Evolutionary conservation across 176 grass and related monocot species (phyloP).

Genomic region (Themeda triandra): DNA sequence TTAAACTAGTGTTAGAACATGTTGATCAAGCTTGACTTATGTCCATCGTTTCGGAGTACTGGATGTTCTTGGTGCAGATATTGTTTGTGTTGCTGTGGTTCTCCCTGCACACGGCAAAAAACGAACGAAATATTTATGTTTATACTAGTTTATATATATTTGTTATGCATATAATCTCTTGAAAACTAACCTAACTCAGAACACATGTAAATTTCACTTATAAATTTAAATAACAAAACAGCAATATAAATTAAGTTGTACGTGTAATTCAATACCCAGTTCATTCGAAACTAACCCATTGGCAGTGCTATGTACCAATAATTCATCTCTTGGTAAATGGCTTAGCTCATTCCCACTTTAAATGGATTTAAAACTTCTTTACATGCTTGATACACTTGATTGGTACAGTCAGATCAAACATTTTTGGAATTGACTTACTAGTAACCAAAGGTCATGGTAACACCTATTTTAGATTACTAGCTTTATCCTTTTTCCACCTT

Average conservation of each 20-base stretch:
- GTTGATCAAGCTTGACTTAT: slow-evolving; percentile 28
- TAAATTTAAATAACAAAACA: neutral
- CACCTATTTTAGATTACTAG: neutral
- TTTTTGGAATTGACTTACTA: neutral
- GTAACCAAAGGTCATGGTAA: neutral
- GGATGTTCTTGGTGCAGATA: slow-evolving; percentile 40
- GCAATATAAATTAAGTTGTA: neutral
- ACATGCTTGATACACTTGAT: neutral
- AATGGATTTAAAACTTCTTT: neutral
- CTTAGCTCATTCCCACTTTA: neutral
- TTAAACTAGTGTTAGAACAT: slow-evolving; percentile 5
- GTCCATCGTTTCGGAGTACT: slow-evolving; percentile 40
- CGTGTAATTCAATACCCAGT: neutral
- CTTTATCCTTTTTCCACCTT: neutral
- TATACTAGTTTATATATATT: neutral
- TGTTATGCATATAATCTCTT: neutral
- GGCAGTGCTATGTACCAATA: neutral
- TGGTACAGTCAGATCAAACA: neutral
- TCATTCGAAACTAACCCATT: neutral
- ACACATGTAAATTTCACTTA: neutral
- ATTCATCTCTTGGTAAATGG: neutral
- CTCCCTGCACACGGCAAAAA: slow-evolving; percentile 42
- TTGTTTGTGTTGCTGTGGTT: slow-evolving; percentile 24
- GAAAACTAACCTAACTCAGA: neutral
- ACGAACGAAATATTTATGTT: neutral